Percentiles rank a stretch among this genome's conserved stretches.
These are phyloP conservation scores for Fonsecaea monophora DNA, from an alignment of 2,329 filamentous ascomycete genomes.

Conservation along the genomic window DNA sequence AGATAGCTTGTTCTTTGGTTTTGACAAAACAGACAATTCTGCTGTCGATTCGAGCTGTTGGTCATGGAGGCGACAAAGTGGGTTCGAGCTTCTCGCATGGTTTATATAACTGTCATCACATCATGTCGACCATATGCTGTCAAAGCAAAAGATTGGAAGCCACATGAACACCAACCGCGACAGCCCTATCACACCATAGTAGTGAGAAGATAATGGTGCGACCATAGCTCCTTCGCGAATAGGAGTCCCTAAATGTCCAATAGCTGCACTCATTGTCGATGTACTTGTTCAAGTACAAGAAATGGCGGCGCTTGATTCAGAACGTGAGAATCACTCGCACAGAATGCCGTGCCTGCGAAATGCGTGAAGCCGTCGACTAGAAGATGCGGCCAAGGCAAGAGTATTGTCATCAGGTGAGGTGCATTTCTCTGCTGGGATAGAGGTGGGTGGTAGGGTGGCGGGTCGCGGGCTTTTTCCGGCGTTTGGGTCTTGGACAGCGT, in stretches of 20 bases:
- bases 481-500: neutral
- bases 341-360: neutral
- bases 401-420: neutral
- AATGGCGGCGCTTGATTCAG: neutral
- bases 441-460: neutral
- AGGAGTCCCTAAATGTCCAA: neutral
- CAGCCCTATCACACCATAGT: neutral
- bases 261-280: neutral
- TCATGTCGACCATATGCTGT: neutral
- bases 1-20: neutral
- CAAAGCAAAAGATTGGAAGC: neutral
- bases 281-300: neutral
- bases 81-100: neutral
- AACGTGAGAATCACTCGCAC: conserved; percentile 6
- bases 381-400: neutral
- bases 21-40: neutral
- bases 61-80: neutral
- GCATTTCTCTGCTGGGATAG: neutral
- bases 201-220: neutral
- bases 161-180: neutral
- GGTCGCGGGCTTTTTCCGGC: conserved; percentile 4
- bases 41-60: conserved; percentile 3
- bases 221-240: neutral
- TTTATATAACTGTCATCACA: conserved; percentile 4
- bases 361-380: neutral